These are phyloP conservation scores for Suhomyces faveliae DNA, from an alignment of 805 yeast genomes.

Conservation along the genomic window DNA sequence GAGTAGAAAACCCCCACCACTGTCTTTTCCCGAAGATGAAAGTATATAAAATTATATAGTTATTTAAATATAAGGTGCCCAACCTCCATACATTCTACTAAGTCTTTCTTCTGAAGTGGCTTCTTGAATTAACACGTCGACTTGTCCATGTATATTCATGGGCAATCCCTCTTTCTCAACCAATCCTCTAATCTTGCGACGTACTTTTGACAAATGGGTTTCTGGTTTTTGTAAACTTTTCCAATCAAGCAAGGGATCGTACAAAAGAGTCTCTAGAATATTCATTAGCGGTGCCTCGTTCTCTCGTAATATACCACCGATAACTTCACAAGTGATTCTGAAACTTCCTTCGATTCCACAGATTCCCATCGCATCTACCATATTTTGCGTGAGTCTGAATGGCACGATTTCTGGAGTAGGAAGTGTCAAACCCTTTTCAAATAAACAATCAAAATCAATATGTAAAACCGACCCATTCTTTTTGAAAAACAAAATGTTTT, in stretches of 20 bases:
- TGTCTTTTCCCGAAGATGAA: not conserved
- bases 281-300: constrained; percentile 87
- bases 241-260: constrained; percentile 91
- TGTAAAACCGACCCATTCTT: constrained; percentile 79
- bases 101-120: constrained; percentile 72
- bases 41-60: not conserved
- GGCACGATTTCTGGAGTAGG: constrained; percentile 93
- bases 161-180: constrained; percentile 82
- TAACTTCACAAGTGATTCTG: constrained; percentile 81
- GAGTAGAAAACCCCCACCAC: constrained; percentile 9
- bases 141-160: constrained; percentile 89
- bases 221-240: constrained; percentile 52
- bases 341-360: constrained; percentile 89
- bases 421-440: constrained; percentile 75
- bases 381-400: constrained; percentile 82
- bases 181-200: constrained; percentile 82
- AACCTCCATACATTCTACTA: constrained; percentile 89
- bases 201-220: constrained; percentile 65
- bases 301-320: constrained; percentile 65
- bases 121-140: constrained; percentile 80
- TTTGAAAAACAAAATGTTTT: constrained; percentile 74
- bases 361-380: constrained; percentile 87
- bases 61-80: constrained; percentile 51
- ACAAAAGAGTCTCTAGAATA: constrained; percentile 84
- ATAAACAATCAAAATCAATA: constrained; percentile 95